A percentile compares a stretch with the other conserved stretches of the same genome.
Conservation (phyloP, 768 basidiomycete genomes). For the Serendipita sp. region DNA sequence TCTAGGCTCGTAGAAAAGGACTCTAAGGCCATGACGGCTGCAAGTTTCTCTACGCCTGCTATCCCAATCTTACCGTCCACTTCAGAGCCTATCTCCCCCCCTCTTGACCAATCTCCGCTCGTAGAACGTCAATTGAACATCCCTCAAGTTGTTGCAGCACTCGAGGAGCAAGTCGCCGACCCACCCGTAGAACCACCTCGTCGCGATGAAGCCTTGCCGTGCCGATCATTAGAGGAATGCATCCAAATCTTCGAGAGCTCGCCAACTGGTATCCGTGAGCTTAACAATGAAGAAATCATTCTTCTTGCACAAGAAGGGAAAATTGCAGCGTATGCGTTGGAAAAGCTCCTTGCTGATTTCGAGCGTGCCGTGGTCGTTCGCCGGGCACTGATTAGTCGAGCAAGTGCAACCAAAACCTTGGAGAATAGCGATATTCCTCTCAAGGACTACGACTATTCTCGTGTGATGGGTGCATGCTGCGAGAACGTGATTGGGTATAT, state of each 20-base stretch:
- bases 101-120: neutral
- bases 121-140: neutral
- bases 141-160: neutral
- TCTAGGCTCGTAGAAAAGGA: neutral
- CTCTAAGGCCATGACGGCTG: neutral
- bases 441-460: slow-evolving; percentile 78
- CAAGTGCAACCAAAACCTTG: slow-evolving; percentile 66
- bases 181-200: neutral
- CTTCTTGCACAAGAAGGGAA: slow-evolving; percentile 78
- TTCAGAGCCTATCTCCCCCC: neutral
- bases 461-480: slow-evolving; percentile 91
- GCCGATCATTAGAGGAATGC: slow-evolving; percentile 57
- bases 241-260: slow-evolving; percentile 65
- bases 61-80: neutral
- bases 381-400: slow-evolving; percentile 78
- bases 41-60: neutral
- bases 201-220: neutral
- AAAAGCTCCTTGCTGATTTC: slow-evolving; percentile 81
- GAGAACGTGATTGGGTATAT: slow-evolving; percentile 98
- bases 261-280: slow-evolving; percentile 41
- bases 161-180: neutral
- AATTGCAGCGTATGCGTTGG: slow-evolving; percentile 86
- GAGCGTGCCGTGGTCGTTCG: slow-evolving; percentile 79
- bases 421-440: slow-evolving; percentile 73
- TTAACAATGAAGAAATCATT: slow-evolving; percentile 89